Base-by-base conservation (phyloP, 2,329 filamentous ascomycete genomes). In the Apiospora hydei region DNA sequence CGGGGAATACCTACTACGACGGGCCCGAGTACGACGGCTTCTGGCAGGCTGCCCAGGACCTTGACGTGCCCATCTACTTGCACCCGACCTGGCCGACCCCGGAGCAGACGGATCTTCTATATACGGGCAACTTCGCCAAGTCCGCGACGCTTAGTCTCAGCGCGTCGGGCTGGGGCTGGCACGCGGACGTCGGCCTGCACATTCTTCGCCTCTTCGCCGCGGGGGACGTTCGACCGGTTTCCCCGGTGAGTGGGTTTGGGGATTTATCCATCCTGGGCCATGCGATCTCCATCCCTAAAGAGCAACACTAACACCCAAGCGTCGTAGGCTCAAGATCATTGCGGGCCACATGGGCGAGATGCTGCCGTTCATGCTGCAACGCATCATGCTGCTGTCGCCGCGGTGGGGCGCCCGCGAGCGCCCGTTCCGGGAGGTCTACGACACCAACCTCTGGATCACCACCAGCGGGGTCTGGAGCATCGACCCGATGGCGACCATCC, bases 401-500 rank as follows among this genome's bases (percentile, higher is more conserved):
- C 73, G 78, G 26, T 81, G 78, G 77, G 80, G 81, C 16, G 78
- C 57, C 30, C 51, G 79, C 72, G 71, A 78, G 71, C 74, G 83
- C 3, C 77, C 79, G 0, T 85, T 90, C 67, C 76, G 79, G 18
- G 81, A 87, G 16, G 86, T 90, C 2, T 91, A 86, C 83, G 83
- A 86, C 67, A 80, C 84, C 72, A 91, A 91, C 72, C 79, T 90
- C 14, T 90, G 87, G 85, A 77, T 91, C 38, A 90, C 88, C 1
- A 89, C 88, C 2, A 86, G 84, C 70, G 88, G 88, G 2, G 84
- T 86, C 71, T 89, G 86, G 78, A 84, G 84, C 41, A 72, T 89
- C 24, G 82, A 80, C 70, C 85, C 84, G 6, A 75, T 90, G 80
- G 82, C 82, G 2, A 84, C 81, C 69, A 76, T 86, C 8, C 71